Conservation (phyloP, 805 yeast species). For the Myxozyma sirexii region DNA sequence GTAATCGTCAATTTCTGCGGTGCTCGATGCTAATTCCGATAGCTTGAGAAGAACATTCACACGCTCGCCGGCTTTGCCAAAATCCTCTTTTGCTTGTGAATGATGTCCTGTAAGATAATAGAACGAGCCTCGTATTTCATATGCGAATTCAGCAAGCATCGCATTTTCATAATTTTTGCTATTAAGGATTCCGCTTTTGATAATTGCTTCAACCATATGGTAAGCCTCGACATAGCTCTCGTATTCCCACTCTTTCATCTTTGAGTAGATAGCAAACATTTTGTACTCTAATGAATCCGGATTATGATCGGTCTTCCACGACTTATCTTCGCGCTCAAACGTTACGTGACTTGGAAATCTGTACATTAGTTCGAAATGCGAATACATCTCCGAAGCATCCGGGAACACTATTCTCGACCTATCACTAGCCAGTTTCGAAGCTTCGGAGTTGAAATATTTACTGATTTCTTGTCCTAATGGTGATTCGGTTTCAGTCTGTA, state of each 20-base stretch:
- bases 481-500: neutral
- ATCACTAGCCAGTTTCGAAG: neutral
- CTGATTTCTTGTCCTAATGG: neutral
- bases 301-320: no score
- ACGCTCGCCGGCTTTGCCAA: neutral
- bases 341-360: neutral
- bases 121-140: slow-evolving; percentile 8
- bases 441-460: neutral
- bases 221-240: slow-evolving; percentile 5
- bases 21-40: neutral
- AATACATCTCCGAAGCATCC: slow-evolving; percentile 13
- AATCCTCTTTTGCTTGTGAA: neutral
- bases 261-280: neutral
- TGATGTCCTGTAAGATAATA: slow-evolving; percentile 2
- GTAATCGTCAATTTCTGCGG: neutral
- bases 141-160: neutral
- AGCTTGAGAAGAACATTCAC: neutral
- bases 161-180: neutral
- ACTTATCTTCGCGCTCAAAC: neutral
- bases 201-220: neutral
- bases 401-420: slow-evolving; percentile 1
- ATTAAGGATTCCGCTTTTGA: neutral
- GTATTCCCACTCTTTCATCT: neutral
- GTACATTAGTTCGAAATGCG: slow-evolving; percentile 4
- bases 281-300: neutral